Evolutionary conservation across 495 filamentous ascomycete species (phyloP).

Genomic region (Venustampulla echinocandica): DNA sequence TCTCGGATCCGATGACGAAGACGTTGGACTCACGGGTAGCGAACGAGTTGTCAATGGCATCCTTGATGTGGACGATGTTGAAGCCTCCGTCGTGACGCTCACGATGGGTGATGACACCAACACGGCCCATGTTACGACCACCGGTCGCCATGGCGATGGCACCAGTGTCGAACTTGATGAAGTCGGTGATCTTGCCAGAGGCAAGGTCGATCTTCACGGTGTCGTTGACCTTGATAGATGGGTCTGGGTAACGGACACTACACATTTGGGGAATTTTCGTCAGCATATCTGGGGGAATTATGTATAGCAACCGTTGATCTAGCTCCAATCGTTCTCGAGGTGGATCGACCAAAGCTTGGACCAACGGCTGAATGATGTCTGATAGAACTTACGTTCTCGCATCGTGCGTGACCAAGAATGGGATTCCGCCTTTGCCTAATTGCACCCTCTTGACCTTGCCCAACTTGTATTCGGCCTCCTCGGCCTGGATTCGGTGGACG

Average conservation of each 20-base stretch:
- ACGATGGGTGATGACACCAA: slow-evolving; percentile 99
- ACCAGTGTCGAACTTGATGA: slow-evolving; percentile 94
- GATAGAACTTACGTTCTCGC: slow-evolving; percentile 96
- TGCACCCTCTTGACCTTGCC: slow-evolving; percentile 99
- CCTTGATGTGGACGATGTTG: slow-evolving; percentile 99
- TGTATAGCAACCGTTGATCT: slow-evolving; percentile 32
- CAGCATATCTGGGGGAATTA: slow-evolving; percentile 19
- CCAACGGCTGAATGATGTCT: slow-evolving; percentile 98
- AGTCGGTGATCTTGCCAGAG: slow-evolving; percentile 94
- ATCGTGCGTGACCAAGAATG: slow-evolving; percentile 99
- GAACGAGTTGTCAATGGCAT: slow-evolving; percentile 98
- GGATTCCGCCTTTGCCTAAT: slow-evolving; percentile 97
- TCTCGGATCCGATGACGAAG: slow-evolving; percentile 93
- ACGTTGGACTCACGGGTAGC: slow-evolving; percentile 98
- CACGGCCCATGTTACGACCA: slow-evolving; percentile 99
- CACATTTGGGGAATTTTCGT: slow-evolving; percentile 22
- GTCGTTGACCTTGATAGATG: slow-evolving; percentile 97
- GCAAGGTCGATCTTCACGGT: slow-evolving; percentile 97
- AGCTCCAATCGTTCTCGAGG: slow-evolving; percentile 22
- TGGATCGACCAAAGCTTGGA: slow-evolving; percentile 89
- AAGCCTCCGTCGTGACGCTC: slow-evolving; percentile 99
- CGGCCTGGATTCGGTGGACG: slow-evolving; percentile 94
- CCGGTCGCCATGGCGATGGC: slow-evolving; percentile 95
- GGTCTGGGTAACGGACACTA: slow-evolving; percentile 98
- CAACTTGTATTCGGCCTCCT: slow-evolving; percentile 99